phyloP scores from a whole-genome alignment of 202 grass and related monocot genomes.

The Zizania palustris region DNA sequence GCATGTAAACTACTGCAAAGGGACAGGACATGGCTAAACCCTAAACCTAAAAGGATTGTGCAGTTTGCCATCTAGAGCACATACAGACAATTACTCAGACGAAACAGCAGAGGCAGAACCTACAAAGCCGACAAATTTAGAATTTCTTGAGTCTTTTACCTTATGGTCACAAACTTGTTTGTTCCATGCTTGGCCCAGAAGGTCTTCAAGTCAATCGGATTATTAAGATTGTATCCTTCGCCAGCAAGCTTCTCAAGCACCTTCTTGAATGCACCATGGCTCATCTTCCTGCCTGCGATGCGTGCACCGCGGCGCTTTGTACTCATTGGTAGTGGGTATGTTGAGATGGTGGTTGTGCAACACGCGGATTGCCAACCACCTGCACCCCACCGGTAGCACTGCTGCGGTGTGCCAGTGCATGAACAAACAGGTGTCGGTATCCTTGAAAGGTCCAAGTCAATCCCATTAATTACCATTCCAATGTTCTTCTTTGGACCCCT shows the following conservation, averaged over 20 bases:
- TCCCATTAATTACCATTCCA: constrained; percentile 67
- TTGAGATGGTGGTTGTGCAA: constrained; percentile 75
- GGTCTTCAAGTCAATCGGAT: constrained; percentile 72
- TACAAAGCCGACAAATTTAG: constrained; percentile 21
- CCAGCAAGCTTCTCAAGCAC: constrained; percentile 78
- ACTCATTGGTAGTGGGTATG: constrained; percentile 70
- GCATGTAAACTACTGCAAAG: constrained; percentile 42
- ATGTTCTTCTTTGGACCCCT: constrained; percentile 46
- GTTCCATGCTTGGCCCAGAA: constrained; percentile 79
- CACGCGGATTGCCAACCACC: constrained; percentile 85
- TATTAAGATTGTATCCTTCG: constrained; percentile 70
- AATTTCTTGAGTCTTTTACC: constrained; percentile 45
- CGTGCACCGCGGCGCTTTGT: constrained; percentile 72
- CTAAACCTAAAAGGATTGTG: constrained; percentile 34
- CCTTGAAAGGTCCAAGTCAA: constrained; percentile 69
- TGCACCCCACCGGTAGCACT: constrained; percentile 79
- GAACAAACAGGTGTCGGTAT: constrained; percentile 74
- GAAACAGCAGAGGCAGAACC: constrained; percentile 2
- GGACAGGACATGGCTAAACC: constrained; percentile 13
- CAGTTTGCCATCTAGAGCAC: constrained; percentile 26
- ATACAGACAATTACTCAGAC: constrained; percentile 33
- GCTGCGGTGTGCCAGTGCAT: constrained; percentile 69
- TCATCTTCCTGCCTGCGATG: constrained; percentile 80
- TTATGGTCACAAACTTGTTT: constrained; percentile 82
- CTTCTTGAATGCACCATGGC: constrained; percentile 76